Conservation (phyloP, 2,329 filamentous ascomycete genomes). For the Rutstroemia sp. region DNA sequence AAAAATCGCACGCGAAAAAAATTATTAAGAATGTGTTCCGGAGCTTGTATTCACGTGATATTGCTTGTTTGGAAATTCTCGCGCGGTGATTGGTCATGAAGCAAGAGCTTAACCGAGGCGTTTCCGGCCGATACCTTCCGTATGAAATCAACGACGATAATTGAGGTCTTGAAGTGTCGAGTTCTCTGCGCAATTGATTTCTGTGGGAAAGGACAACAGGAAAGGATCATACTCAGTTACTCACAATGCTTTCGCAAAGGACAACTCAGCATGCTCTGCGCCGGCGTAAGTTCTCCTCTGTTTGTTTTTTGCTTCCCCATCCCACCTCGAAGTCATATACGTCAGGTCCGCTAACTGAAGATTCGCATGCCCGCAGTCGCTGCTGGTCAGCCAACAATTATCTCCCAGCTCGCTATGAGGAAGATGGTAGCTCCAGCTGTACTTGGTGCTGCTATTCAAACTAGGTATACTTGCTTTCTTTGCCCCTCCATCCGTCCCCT, state of each 20-base stretch:
- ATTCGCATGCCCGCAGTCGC: constrained; percentile 30
- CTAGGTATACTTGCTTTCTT: constrained; percentile 33
- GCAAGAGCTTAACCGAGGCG: constrained; percentile 14
- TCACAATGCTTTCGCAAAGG: constrained; percentile 38
- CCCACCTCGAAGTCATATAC: constrained; percentile 6
- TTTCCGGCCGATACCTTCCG: constrained; percentile 17
- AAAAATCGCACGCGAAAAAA: constrained; percentile 5
- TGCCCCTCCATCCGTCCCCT: neutral
- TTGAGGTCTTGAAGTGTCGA: neutral
- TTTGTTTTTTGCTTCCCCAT: neutral
- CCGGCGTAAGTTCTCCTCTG: constrained; percentile 29
- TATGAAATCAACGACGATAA: constrained; percentile 21
- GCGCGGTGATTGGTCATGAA: constrained; percentile 13
- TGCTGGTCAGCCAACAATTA: constrained; percentile 36
- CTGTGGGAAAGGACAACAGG: neutral
- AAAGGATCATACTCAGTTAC: constrained; percentile 11
- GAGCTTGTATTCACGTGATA: constrained; percentile 8
- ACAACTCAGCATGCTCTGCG: constrained; percentile 37
- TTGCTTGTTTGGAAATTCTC: constrained; percentile 12
- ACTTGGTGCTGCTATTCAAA: constrained; percentile 37
- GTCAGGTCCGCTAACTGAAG: constrained; percentile 4
- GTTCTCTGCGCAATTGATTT: neutral
- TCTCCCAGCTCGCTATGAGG: constrained; percentile 33
- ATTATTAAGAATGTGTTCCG: neutral
- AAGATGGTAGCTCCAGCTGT: constrained; percentile 34